These are phyloP conservation scores for Polyporus arcularius DNA, from an alignment of 768 basidiomycete species.

Conservation along the genomic window DNA sequence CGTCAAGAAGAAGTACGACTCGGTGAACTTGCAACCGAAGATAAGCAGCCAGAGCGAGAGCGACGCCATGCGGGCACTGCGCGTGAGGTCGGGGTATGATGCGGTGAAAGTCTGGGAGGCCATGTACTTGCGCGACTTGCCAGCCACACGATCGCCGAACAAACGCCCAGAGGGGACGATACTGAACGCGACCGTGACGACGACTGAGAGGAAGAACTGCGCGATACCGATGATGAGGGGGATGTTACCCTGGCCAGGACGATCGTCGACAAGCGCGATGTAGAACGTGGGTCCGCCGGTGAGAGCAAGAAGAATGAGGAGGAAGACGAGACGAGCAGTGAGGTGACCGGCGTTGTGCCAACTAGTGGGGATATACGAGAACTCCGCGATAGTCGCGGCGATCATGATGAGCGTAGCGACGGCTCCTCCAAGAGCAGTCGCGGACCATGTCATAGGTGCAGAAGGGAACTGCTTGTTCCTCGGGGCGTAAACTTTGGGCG, in stretches of 20 bases:
- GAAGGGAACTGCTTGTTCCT: conserved; percentile 65
- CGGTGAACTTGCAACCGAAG: conserved; percentile 94
- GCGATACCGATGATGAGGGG: conserved; percentile 92
- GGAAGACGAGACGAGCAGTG: conserved; percentile 89
- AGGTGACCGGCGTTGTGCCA: conserved; percentile 99
- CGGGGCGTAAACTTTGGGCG: conserved; percentile 87
- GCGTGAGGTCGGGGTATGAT: conserved; percentile 82
- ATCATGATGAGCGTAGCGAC: conserved; percentile 96
- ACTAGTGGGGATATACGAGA: conserved; percentile 95
- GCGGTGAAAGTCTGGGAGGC: conserved; percentile 99
- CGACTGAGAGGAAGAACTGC: conserved; percentile 89
- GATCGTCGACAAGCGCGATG: conserved; percentile 81
- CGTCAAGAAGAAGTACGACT: conserved; percentile 98
- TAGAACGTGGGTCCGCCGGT: conserved; percentile 95
- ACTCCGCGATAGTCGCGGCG: conserved; percentile 89
- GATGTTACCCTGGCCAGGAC: conserved; percentile 56
- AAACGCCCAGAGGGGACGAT: conserved; percentile 94
- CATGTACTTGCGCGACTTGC: conserved; percentile 97
- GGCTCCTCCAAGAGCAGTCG: conserved; percentile 92
- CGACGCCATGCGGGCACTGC: conserved; percentile 77
- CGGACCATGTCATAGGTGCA: conserved; percentile 92
- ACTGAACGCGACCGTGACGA: conserved; percentile 81
- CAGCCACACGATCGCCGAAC: conserved; percentile 98
- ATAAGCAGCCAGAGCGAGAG: conserved; percentile 88
- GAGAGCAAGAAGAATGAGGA: conserved; percentile 88